These are phyloP conservation scores for Phytophthora crassamura DNA, from an alignment of 352 stramenopile species.

Conservation along the genomic window DNA sequence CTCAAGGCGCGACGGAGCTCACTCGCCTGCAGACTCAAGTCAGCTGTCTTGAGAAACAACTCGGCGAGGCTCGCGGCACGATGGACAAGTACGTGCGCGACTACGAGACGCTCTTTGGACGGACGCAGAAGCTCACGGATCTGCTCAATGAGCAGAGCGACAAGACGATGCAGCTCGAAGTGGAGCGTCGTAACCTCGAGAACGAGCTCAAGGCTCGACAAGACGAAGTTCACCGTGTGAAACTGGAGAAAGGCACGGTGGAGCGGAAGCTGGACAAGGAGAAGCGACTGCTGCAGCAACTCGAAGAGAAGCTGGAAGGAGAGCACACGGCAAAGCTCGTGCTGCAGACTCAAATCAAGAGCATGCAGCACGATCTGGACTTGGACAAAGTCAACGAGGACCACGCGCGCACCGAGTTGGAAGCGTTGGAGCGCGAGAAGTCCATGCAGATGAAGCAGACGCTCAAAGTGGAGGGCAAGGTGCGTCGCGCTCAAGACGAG, in stretches of 20 bases:
- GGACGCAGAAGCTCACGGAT: slow-evolving; percentile 93
- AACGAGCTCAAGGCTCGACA: slow-evolving; percentile 87
- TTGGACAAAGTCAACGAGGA: slow-evolving; percentile 83
- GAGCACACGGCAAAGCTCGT: slow-evolving; percentile 89
- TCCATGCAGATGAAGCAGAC: slow-evolving; percentile 85
- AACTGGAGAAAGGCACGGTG: slow-evolving; percentile 90
- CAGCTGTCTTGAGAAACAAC: slow-evolving; percentile 89
- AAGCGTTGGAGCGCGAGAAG: slow-evolving; percentile 90
- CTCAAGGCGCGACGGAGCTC: slow-evolving; percentile 54
- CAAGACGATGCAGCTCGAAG: slow-evolving; percentile 85
- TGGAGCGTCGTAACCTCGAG: slow-evolving; percentile 81
- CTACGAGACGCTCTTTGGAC: slow-evolving; percentile 92
- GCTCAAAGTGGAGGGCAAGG: slow-evolving; percentile 85
- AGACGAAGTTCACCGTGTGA: slow-evolving; percentile 86
- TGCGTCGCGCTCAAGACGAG: slow-evolving; percentile 89
- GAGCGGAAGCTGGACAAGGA: slow-evolving; percentile 92
- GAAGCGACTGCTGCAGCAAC: slow-evolving; percentile 85
- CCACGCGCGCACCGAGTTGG: slow-evolving; percentile 74
- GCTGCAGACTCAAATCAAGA: slow-evolving; percentile 86
- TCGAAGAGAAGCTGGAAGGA: slow-evolving; percentile 92
- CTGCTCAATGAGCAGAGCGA: slow-evolving; percentile 93
- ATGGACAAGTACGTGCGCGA: slow-evolving; percentile 95
- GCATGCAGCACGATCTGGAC: slow-evolving; percentile 82
- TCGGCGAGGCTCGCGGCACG: slow-evolving; percentile 70
- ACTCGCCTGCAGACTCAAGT: slow-evolving; percentile 74